Conservation (phyloP, 2,329 filamentous ascomycete species). For the Claviceps pazoutovae region DNA sequence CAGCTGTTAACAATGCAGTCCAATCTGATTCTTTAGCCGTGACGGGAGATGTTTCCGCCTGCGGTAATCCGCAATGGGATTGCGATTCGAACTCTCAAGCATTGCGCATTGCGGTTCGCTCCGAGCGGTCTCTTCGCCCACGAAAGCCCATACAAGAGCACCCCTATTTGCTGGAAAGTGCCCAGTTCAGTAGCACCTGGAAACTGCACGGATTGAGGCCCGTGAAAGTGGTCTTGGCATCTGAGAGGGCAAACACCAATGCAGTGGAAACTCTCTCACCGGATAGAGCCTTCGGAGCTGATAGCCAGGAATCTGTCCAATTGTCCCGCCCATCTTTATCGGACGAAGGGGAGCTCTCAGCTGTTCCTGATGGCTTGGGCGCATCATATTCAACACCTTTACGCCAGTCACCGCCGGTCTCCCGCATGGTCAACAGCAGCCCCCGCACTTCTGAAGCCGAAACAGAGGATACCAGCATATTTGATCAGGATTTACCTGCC, state of each 20-base stretch:
- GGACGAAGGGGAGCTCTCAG: constrained; percentile 8
- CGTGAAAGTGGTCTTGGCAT: constrained; percentile 26
- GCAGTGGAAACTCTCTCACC: constrained; percentile 37
- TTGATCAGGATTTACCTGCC: constrained; percentile 24
- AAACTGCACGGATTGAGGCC: constrained; percentile 42
- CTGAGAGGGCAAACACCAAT: constrained; percentile 23
- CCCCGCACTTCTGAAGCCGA: constrained; percentile 20
- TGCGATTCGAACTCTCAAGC: constrained; percentile 7
- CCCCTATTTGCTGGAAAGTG: constrained; percentile 43
- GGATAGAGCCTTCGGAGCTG: constrained; percentile 38
- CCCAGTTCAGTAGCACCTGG: constrained; percentile 37
- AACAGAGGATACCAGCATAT: constrained; percentile 24
- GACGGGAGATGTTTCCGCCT: neutral
- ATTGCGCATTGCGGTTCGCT: constrained; percentile 17
- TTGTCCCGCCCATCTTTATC: constrained; percentile 21
- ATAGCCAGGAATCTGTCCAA: constrained; percentile 29
- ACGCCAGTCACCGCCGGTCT: constrained; percentile 14
- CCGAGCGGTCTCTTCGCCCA: constrained; percentile 39
- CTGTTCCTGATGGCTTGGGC: constrained; percentile 10
- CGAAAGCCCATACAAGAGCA: constrained; percentile 48
- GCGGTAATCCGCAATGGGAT: neutral
- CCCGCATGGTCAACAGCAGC: constrained; percentile 17
- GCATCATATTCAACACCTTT: constrained; percentile 17
- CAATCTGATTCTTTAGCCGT: neutral
- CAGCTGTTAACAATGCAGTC: neutral